Evolutionary conservation across 2,329 filamentous ascomycete species (phyloP).

Genomic region (Emydomyces testavorans): DNA sequence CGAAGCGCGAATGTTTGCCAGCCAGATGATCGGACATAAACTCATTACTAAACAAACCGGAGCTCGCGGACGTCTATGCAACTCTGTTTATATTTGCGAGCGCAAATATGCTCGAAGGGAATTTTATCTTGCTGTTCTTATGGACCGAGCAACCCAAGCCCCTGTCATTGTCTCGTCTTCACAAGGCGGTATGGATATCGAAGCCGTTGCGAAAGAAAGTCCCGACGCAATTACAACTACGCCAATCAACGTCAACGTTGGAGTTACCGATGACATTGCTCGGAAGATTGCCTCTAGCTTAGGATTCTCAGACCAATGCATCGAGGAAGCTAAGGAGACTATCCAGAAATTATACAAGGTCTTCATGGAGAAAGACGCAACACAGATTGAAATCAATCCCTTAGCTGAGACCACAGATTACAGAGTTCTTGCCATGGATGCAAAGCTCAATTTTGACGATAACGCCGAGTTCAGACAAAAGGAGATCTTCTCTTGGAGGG

Average conservation of each 20-base stretch:
- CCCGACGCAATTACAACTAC: constrained; percentile 93
- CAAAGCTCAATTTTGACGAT: constrained; percentile 97
- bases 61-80: constrained; percentile 84
- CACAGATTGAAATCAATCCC: constrained; percentile 99
- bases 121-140: constrained; percentile 97
- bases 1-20: constrained; percentile 90
- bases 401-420: constrained; percentile 97
- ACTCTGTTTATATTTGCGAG: constrained; percentile 96
- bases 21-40: constrained; percentile 99
- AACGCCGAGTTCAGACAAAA: constrained; percentile 98
- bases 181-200: constrained; percentile 98
- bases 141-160: constrained; percentile 84
- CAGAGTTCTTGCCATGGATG: constrained; percentile 97
- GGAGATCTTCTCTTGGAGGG: constrained; percentile 88
- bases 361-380: constrained; percentile 96
- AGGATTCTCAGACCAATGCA: constrained; percentile 94
- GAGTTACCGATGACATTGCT: constrained; percentile 92
- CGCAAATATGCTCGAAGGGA: constrained; percentile 98
- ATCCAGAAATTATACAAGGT: constrained; percentile 99
- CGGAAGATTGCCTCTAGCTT: constrained; percentile 79
- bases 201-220: constrained; percentile 94
- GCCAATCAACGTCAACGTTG: constrained; percentile 81
- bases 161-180: constrained; percentile 96
- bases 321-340: constrained; percentile 87
- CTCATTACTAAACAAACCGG: constrained; percentile 99